Base-by-base conservation (phyloP, 2,329 filamentous ascomycete genomes). In the Camptophora hylomeconis region DNA sequence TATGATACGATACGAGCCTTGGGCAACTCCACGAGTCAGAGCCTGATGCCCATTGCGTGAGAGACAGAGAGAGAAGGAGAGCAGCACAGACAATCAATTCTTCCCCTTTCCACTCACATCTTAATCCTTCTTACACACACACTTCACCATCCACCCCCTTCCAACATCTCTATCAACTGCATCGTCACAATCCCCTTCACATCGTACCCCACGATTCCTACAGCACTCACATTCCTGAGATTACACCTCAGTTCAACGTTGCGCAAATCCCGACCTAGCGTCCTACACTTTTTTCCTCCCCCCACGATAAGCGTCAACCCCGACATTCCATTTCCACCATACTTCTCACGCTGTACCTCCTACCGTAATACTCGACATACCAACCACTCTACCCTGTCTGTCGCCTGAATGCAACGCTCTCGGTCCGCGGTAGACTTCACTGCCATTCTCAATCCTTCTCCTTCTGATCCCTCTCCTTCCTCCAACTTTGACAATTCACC, bases 351-450 rank as follows among this genome's bases (percentile, higher is more conserved):
- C 41, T 39, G 42, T 44, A 44, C 41, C 39, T 37, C 37, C 41
- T 32, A 26, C 32, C 32, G 32, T 35, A 40, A 38, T 28, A 25
- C 32, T 21, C 21, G 14, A 12, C 31, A 24, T 17, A 12, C 10
- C 14, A 24, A 9, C 5, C 16, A 20, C 15, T 8, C 31, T 10
- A 5, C n/a, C 10, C n/a, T n/a, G n/a, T 31, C 17, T 22, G 21
- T 40, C 32, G 36, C 35, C 33, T 36, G 37, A 36, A 44, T 44
- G 41, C 39, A 44, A 42, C 41, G 37, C 33, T 39, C 41, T 38
- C 42, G 39, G 27, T 42, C 41, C 30, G 40, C 38, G 37, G 41
- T 41, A 37, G 37, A 42, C 33, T 44, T 42, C 40, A 42, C 39
- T 37, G 38, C 41, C 21, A 26, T 44, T 28, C 41, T 44, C 33